Evolutionary conservation across 2,329 filamentous ascomycete genomes (phyloP).

Genomic region (Colletotrichum simmondsii): DNA sequence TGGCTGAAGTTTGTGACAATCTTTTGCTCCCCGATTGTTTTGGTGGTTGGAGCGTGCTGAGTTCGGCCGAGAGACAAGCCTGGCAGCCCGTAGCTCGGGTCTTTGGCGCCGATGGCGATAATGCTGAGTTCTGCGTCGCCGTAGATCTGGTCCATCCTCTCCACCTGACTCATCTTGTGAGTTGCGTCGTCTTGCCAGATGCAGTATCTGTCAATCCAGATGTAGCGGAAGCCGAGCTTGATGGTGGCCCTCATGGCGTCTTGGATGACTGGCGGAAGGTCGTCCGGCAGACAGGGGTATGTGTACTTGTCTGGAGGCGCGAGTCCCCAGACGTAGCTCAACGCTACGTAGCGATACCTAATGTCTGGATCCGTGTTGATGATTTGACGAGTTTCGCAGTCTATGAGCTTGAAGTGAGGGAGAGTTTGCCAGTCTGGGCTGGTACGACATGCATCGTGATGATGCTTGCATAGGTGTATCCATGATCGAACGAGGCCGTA

Average conservation of each 20-base stretch:
- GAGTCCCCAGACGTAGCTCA: slow-evolving; percentile 49
- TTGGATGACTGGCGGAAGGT: slow-evolving; percentile 19
- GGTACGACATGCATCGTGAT: neutral
- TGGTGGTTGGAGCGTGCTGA: slow-evolving; percentile 40
- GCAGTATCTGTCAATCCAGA: slow-evolving; percentile 53
- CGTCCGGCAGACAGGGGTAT: neutral
- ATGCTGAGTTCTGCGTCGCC: slow-evolving; percentile 50
- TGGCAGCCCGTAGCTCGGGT: slow-evolving; percentile 47
- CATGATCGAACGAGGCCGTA: neutral
- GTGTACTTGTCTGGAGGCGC: slow-evolving; percentile 3
- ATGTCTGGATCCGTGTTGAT: neutral
- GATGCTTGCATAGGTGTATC: neutral
- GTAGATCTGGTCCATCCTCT: slow-evolving; percentile 45
- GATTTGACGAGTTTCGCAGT: slow-evolving; percentile 7
- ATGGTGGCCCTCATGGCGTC: slow-evolving; percentile 43
- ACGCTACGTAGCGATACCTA: slow-evolving; percentile 40
- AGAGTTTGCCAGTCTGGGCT: neutral
- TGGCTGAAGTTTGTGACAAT: slow-evolving; percentile 11
- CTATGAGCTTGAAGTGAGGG: slow-evolving; percentile 6
- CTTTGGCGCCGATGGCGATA: slow-evolving; percentile 47
- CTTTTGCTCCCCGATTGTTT: slow-evolving; percentile 32
- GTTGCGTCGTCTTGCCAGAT: slow-evolving; percentile 42
- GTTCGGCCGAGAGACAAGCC: slow-evolving; percentile 45
- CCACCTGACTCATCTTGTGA: slow-evolving; percentile 48
- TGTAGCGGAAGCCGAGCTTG: slow-evolving; percentile 47